Base-by-base conservation (phyloP, 2,329 filamentous ascomycete genomes). In the Thielaviopsis ethacetica region DNA sequence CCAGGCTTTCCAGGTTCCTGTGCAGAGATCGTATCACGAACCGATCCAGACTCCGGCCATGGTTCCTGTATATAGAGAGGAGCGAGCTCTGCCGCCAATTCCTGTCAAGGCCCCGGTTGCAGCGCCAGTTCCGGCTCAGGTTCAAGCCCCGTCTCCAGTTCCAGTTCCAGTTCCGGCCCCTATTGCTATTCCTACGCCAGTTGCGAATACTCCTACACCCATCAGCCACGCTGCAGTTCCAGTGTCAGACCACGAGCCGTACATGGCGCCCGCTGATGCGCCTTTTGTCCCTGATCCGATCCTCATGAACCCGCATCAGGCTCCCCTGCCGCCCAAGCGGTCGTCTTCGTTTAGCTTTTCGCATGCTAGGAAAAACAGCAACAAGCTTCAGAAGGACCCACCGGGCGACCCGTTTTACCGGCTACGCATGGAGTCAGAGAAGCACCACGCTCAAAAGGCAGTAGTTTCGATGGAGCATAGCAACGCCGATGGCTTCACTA, bases 311-410 rank as follows among this genome's bases (percentile, higher is more conserved):
- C 61, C 62, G n/a, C 63, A 65, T 26, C 66, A 65, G 44, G 62
- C 63, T 34, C 64, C 62, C 22, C 65, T 62, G 53, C 66, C 72
- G 2, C 61, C 65, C 26, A 65, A 66, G 15, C 65, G 68, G 3
- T 65, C 68, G 2, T 65, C 64, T 4, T 65, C 68, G 2, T 65
- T 65, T 5, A 68, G 68, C 27, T 68, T 70, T 47, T 70, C 72
- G 56, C 69, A 72, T 38, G 66, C 70, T 9, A 73, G 77, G 55
- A 77, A 69, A 59, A 75, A 71, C n/a, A 83, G 79, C 64, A 81
- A 81, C 63, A 83, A 79, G 65, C 69, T 82, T 41, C 76, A 72
- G 65, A 83, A 83, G 62, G 75, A 79, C 1, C 79, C 77, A 0
- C 78, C 80, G 1, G 71, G 68, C n/a, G 78, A 82, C 54, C 68